Evolutionary conservation across 768 basidiomycete genomes (phyloP).

Genomic region (Pholiota molesta): DNA sequence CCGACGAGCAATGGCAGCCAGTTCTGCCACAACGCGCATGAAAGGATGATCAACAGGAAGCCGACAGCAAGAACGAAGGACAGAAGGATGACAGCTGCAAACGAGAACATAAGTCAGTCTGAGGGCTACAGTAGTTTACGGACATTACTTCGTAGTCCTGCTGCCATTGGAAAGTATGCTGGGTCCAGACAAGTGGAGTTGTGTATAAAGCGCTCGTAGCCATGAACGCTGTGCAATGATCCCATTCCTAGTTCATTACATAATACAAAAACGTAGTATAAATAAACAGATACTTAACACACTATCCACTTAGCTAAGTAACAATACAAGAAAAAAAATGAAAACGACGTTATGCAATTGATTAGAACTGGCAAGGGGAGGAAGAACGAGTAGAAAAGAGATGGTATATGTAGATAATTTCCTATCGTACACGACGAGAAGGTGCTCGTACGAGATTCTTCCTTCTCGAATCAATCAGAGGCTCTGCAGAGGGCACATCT

Average conservation of each 20-base stretch:
- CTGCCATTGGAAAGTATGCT: conserved; percentile 47
- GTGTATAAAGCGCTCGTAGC: not conserved
- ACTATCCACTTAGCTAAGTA: not conserved
- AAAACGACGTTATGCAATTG: not conserved
- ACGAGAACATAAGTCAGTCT: conserved; percentile 2
- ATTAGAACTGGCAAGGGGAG: not conserved
- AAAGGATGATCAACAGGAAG: conserved; percentile 97
- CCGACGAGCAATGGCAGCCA: conserved; percentile 98
- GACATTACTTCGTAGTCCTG: conserved; percentile 66
- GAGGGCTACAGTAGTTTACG: not conserved
- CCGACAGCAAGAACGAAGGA: conserved; percentile 97
- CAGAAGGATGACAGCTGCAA: conserved; percentile 88
- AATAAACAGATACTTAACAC: not conserved
- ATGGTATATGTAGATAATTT: not conserved
- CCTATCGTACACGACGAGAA: conserved; percentile 30
- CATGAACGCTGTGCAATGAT: not conserved
- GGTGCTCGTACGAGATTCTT: conserved; percentile 37
- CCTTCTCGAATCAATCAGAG: conserved; percentile 45
- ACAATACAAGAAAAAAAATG: not conserved
- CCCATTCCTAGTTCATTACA: conserved; percentile 9
- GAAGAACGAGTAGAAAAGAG: not conserved
- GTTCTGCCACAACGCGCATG: conserved; percentile 94
- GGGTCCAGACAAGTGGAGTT: conserved; percentile 5
- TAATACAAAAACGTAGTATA: conserved; percentile 1
- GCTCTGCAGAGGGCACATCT: conserved; percentile 23